A percentile compares a stretch with the other conserved stretches of the same genome.
Evolutionary conservation across 495 filamentous ascomycete species (phyloP).

Genomic region (Neurospora cerealis): DNA sequence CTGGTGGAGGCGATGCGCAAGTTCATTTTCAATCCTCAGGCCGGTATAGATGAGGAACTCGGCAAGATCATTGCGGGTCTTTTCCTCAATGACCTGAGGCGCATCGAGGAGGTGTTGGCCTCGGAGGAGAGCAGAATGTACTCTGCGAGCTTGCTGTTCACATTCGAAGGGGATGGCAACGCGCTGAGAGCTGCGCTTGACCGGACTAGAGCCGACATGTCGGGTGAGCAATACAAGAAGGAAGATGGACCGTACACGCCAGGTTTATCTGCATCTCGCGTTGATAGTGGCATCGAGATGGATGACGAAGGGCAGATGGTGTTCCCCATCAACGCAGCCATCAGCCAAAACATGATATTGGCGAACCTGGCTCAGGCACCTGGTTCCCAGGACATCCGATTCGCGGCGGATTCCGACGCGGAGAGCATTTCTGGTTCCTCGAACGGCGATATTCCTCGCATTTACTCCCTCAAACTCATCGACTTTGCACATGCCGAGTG

Average conservation of each 20-base stretch:
- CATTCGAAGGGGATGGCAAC: constrained; percentile 80
- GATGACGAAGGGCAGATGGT: constrained; percentile 26
- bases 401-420: constrained; percentile 32
- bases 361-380: neutral
- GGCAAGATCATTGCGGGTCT: constrained; percentile 48
- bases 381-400: neutral
- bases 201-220: constrained; percentile 38
- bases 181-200: constrained; percentile 58
- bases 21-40: constrained; percentile 58
- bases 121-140: constrained; percentile 87
- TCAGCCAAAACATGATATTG: neutral
- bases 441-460: constrained; percentile 42
- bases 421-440: constrained; percentile 17
- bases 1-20: constrained; percentile 64
- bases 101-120: constrained; percentile 55
- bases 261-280: constrained; percentile 16
- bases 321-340: neutral
- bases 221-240: constrained; percentile 10
- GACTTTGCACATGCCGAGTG: constrained; percentile 93
- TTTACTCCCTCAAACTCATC: constrained; percentile 79
- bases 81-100: constrained; percentile 57
- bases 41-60: constrained; percentile 44
- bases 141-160: constrained; percentile 77
- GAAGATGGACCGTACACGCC: neutral
- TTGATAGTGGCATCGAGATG: constrained; percentile 37